A percentile compares a stretch with the other conserved stretches of the same genome.
These are phyloP conservation scores for Elsinoe necatrix DNA, from an alignment of 2,329 filamentous ascomycete species.

Conservation along the genomic window DNA sequence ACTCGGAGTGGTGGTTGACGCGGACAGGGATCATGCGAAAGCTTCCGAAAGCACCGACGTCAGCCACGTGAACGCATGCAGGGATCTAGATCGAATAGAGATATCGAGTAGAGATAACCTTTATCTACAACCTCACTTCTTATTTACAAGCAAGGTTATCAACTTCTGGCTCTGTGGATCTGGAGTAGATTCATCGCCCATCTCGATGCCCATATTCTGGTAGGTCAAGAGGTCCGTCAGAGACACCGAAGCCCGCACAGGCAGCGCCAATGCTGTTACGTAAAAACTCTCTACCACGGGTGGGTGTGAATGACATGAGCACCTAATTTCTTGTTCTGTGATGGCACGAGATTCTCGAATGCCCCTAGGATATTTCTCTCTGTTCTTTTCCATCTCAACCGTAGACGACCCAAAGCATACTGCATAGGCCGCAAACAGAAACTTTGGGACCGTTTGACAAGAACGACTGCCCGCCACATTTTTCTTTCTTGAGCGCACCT, in stretches of 20 bases:
- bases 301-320: not conserved
- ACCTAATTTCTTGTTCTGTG: not conserved
- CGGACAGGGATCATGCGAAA: not conserved
- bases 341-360: not conserved
- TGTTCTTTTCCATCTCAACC: not conserved
- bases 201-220: not conserved
- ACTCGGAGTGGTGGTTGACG: not conserved
- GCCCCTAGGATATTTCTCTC: not conserved
- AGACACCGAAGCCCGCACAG: constrained; percentile 13
- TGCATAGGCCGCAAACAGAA: not conserved
- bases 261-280: constrained; percentile 12
- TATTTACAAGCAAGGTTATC: too few relatives aligned
- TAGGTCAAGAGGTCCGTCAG: not conserved
- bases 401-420: not conserved
- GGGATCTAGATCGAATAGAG: not conserved
- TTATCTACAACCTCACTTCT: not conserved
- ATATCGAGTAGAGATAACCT: not conserved
- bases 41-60: constrained; percentile 9
- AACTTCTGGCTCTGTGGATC: too few relatives aligned
- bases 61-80: constrained; percentile 4
- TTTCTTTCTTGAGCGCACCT: not conserved
- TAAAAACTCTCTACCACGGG: not conserved
- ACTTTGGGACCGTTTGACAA: constrained; percentile 6
- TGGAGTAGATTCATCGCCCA: not conserved
- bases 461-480: not conserved